Percentiles rank a stretch among this genome's conserved stretches.
Evolutionary conservation across 208 protist genomes (phyloP).

Genomic region (Porcisia hertigi): DNA sequence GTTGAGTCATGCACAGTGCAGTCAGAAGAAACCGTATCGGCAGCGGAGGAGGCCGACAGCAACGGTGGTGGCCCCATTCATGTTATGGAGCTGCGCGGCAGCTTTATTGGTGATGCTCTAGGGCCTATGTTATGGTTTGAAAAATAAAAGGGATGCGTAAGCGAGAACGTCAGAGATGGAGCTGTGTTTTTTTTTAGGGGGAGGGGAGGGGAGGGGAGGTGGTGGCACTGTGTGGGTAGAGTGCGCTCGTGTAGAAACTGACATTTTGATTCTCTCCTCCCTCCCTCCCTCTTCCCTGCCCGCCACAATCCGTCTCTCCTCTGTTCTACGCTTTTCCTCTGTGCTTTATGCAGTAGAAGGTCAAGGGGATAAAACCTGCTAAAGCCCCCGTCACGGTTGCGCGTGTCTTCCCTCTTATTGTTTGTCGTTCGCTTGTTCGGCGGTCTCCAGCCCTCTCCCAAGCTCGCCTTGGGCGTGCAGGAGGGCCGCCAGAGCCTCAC

Average conservation of each 20-base stretch:
- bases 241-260: not conserved
- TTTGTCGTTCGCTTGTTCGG: not conserved
- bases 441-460: not conserved
- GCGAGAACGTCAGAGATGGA: no score
- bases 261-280: no score
- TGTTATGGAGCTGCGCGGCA: slow-evolving; percentile 71
- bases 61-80: slow-evolving; percentile 4
- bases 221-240: not conserved
- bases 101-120: slow-evolving; percentile 71
- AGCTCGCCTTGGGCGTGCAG: not conserved
- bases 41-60: slow-evolving; percentile 2
- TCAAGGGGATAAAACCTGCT: not conserved
- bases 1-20: slow-evolving; percentile 55
- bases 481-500: not conserved
- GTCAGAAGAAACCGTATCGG: slow-evolving; percentile 15
- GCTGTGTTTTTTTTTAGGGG: not conserved
- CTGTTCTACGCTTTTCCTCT: no score
- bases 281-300: no score
- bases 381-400: not conserved
- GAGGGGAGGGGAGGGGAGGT: not conserved
- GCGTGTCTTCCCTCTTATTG: not conserved
- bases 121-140: slow-evolving; percentile 81
- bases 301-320: not conserved
- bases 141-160: not conserved
- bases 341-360: not conserved